Base-by-base conservation (phyloP, 1,139 yeast species). In the Arxiozyma heterogenica region DNA sequence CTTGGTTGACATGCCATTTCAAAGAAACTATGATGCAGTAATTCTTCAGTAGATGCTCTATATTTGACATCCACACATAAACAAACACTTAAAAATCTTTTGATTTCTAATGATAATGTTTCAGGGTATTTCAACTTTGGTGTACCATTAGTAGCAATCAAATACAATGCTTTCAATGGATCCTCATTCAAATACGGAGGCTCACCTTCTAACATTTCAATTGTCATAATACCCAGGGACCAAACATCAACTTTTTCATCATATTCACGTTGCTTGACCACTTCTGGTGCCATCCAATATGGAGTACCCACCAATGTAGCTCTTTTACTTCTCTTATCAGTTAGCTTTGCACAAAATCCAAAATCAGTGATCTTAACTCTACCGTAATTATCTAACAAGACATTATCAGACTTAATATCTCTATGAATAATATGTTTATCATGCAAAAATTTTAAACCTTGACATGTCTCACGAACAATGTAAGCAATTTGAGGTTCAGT, bases 221-320 rank as follows among this genome's bases (percentile, higher is more conserved):
- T 93, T 1, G 96, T 87, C 98, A 93, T 94, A 61, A 93, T 93
- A 60, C 98, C 98, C 58, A 93, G 75, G 3, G 96, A 89, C 98
- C 98, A 93, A 44, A 94, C 94, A 71, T 93, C 98, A 23, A 93
- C 97, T 70, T 93, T 93, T 61, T 88, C 96, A 63, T 91, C 98
- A 65, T 93, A 93, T 65, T 90, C 96, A 71, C 90, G 89, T 65
- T 91, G 97, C 71, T 90, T 88, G 53, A 93, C 97, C 51, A 93
- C 98, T 72, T 93, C 98, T 3, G 98, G 98, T 0, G 98, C 98
- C 98, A 93, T 93, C 98, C 98, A 93, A 70, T 93, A 93, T 15
- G 98, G 98, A 0, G 98, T 93, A 44, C 98, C 98, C 5, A 91
- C 98, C 97, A 93, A 90, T 0, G 98, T 93, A 11, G 97, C 97